Evolutionary conservation across 768 basidiomycete species (phyloP).

Genomic region (Psilocybe cyanescens): DNA sequence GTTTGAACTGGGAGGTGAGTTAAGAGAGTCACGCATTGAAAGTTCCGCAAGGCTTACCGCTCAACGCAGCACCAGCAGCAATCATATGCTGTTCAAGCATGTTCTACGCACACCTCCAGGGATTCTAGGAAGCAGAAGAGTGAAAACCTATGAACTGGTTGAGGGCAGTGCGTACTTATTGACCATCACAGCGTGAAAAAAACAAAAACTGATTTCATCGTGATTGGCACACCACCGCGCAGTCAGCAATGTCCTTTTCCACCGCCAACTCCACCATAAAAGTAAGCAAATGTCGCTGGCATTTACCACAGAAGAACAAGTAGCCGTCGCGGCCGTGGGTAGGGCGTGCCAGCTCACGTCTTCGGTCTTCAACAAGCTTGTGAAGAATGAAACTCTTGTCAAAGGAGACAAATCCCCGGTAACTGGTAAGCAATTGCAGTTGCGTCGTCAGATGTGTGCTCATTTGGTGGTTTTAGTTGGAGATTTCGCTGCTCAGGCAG

Average conservation of each 20-base stretch:
- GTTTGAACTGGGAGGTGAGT: no score
- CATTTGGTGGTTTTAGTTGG: slow-evolving; percentile 60
- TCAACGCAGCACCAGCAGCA: background rate
- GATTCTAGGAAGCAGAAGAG: background rate
- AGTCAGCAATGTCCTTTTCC: slow-evolving; percentile 7
- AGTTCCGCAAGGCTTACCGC: background rate
- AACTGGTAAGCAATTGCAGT: slow-evolving; percentile 56
- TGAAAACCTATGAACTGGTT: background rate
- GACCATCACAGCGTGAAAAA: background rate
- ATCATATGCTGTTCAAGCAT: background rate
- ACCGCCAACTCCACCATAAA: slow-evolving; percentile 1
- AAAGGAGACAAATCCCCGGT: slow-evolving; percentile 95
- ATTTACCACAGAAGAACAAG: slow-evolving; percentile 71
- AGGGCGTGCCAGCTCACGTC: slow-evolving; percentile 85
- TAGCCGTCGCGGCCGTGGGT: slow-evolving; percentile 87
- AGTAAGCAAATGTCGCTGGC: slow-evolving; percentile 51
- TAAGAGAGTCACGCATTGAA: background rate
- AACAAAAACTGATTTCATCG: slow-evolving; percentile 3
- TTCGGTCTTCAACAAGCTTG: slow-evolving; percentile 83
- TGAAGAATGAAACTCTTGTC: slow-evolving; percentile 82
- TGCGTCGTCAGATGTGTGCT: background rate
- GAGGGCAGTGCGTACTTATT: background rate
- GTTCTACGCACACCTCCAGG: background rate
- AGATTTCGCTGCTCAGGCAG: slow-evolving; percentile 92
- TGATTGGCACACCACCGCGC: background rate